Percentiles rank a stretch among this genome's conserved stretches.
phyloP scores from a whole-genome alignment of 306 rosid species.

The Inga oerstediana region DNA sequence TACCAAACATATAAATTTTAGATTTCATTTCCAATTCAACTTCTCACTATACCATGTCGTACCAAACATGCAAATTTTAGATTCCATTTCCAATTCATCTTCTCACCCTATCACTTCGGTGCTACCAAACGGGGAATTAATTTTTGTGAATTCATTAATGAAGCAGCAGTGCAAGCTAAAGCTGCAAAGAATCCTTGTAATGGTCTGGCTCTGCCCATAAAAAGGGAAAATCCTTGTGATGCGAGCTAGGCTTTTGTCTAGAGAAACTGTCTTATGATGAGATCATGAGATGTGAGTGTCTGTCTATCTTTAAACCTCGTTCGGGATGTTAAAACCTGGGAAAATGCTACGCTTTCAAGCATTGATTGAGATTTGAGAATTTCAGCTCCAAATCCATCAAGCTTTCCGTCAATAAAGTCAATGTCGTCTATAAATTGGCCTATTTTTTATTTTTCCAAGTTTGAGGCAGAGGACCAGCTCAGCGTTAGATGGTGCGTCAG shows the following conservation, averaged over 20 bases:
- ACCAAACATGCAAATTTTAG: too few species aligned
- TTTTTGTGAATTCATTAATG: background rate
- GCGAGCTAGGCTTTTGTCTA: background rate
- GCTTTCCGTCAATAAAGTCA: conserved; percentile 26
- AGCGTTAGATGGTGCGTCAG: background rate
- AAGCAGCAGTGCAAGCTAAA: background rate
- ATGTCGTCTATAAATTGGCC: background rate
- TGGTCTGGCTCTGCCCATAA: too few species aligned
- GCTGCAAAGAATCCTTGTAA: conserved; percentile 5
- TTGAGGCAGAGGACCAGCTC: background rate
- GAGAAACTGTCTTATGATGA: background rate
- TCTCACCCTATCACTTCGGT: background rate
- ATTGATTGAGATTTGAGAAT: background rate
- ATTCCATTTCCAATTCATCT: too few species aligned
- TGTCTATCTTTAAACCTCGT: background rate
- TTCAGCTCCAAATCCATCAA: conserved; percentile 22
- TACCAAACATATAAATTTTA: too few species aligned
- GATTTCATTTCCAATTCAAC: too few species aligned
- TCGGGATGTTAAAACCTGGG: conserved; percentile 11
- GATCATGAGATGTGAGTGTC: background rate
- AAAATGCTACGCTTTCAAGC: conserved; percentile 7
- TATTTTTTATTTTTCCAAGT: background rate
- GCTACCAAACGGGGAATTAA: background rate
- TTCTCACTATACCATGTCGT: too few species aligned
- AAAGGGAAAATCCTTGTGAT: background rate